These are phyloP conservation scores for Trichosporon asahii DNA, from an alignment of 1,284 basidiomycete species.

Conservation along the genomic window DNA sequence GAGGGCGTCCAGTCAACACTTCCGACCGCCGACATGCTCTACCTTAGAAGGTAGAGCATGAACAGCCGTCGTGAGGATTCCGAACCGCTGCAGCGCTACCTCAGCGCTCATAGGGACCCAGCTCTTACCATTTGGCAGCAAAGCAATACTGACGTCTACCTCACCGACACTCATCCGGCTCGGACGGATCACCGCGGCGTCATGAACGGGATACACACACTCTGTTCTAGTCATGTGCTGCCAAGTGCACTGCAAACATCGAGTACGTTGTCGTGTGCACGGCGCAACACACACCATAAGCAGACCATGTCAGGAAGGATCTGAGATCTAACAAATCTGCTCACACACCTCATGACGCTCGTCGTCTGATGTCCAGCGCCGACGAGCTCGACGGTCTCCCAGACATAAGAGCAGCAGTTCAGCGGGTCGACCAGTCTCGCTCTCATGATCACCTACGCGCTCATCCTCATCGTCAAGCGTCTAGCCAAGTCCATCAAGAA, in stretches of 20 bases:
- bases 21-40: background rate
- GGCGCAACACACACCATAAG: background rate
- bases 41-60: background rate
- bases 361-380: background rate
- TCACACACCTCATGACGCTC: background rate
- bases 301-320: background rate
- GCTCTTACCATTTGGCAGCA: no score
- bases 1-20: background rate
- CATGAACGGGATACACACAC: background rate
- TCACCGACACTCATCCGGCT: no score
- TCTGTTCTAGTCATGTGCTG: background rate
- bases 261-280: background rate
- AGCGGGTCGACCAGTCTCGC: background rate
- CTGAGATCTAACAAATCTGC: background rate
- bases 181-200: no score
- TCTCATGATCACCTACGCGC: background rate
- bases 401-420: background rate
- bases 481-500: background rate
- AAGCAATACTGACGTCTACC: no score
- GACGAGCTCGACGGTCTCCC: background rate
- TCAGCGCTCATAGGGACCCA: no score
- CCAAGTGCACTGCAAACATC: background rate
- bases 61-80: no score
- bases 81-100: no score
- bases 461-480: background rate